Evolutionary conservation across 768 basidiomycete species (phyloP).

Genomic region (Jaapia argillacea): DNA sequence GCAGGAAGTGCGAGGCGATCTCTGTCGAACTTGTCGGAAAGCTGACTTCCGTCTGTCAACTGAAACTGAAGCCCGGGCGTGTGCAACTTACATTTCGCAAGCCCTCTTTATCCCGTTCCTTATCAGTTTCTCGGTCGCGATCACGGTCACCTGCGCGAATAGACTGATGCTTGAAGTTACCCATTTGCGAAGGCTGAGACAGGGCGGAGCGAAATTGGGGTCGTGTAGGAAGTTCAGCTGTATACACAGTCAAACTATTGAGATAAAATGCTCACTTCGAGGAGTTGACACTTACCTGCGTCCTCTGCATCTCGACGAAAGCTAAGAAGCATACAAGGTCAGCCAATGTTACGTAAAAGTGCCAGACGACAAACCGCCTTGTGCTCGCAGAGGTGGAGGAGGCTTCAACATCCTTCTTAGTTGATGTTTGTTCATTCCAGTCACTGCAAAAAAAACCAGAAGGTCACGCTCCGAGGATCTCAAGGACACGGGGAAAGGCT

Average conservation of each 20-base stretch:
- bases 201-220: slow-evolving; percentile 63
- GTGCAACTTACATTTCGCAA: slow-evolving; percentile 54
- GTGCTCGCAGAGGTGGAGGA: slow-evolving; percentile 38
- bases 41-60: slow-evolving; percentile 27
- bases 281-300: slow-evolving; percentile 34
- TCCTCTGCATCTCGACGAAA: slow-evolving; percentile 75
- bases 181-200: slow-evolving; percentile 86
- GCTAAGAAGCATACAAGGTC: slow-evolving; percentile 25
- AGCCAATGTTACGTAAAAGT: too few relatives aligned
- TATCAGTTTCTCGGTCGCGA: slow-evolving; percentile 36
- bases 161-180: slow-evolving; percentile 86
- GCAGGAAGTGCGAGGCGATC: slow-evolving; percentile 55
- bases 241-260: too few relatives aligned
- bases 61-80: slow-evolving; percentile 2
- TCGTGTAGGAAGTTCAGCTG: slow-evolving; percentile 41
- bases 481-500: too few relatives aligned
- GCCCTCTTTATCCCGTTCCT: slow-evolving; percentile 58
- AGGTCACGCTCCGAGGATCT: too few relatives aligned
- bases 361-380: too few relatives aligned
- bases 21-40: slow-evolving; percentile 83
- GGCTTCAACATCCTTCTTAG: slow-evolving; percentile 60
- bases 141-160: slow-evolving; percentile 54
- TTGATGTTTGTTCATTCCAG: slow-evolving; percentile 52
- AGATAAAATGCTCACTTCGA: not conserved
- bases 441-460: too few relatives aligned